A percentile compares a stretch with the other conserved stretches of the same genome.
Evolutionary conservation across 164 flowering plant genomes (phyloP).

Genomic region (Nymphaea thermarum): DNA sequence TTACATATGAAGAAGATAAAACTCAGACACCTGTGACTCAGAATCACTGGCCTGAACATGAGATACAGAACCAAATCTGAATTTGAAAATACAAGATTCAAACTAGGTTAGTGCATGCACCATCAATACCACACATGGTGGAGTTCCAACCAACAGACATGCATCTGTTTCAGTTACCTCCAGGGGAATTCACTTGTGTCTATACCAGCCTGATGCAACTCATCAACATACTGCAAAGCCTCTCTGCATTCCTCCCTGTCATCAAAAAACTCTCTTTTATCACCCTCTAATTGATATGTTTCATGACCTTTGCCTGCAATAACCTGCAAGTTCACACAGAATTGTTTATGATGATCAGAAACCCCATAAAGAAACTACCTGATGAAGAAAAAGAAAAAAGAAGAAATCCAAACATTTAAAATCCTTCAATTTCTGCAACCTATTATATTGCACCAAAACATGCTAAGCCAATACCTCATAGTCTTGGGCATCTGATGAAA

Average conservation of each 20-base stretch:
- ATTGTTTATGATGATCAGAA: no score
- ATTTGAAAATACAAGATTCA: background rate
- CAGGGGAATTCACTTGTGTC: constrained; percentile 98
- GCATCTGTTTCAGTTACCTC: constrained; percentile 33
- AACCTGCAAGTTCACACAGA: constrained; percentile 35
- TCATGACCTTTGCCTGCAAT: constrained; percentile 97
- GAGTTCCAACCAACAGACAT: background rate
- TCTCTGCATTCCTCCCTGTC: constrained; percentile 97
- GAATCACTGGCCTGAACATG: background rate
- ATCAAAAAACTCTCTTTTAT: constrained; percentile 79
- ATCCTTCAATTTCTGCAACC: no score
- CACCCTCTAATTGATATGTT: constrained; percentile 71
- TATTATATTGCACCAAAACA: no score
- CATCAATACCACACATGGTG: background rate
- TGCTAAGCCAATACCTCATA: no score
- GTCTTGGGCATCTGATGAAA: no score
- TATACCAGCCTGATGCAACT: constrained; percentile 92
- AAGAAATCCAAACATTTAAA: no score
- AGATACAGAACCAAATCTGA: background rate
- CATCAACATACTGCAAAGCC: constrained; percentile 93
- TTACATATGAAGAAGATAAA: no score
- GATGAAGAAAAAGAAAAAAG: no score
- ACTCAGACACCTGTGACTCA: background rate
- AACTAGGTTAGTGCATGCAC: background rate
- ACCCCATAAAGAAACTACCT: no score